phyloP scores from a whole-genome alignment of 2,329 filamentous ascomycete species.

The Uncinocarpus reesii region DNA sequence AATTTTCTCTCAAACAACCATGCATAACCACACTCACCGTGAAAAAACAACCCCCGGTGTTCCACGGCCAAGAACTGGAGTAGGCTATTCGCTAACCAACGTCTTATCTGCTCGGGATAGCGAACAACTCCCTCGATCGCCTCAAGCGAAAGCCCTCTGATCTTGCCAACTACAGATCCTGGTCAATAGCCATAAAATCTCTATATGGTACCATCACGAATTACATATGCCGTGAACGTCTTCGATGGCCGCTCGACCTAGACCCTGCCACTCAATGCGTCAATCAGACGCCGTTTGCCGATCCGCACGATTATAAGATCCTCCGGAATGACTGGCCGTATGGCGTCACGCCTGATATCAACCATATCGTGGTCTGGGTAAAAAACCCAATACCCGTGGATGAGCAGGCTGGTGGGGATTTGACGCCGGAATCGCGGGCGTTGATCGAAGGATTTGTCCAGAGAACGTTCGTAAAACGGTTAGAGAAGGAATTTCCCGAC shows the following conservation, averaged over 20 bases:
- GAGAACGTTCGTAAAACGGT: slow-evolving; percentile 39
- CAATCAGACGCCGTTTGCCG: slow-evolving; percentile 44
- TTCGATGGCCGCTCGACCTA: slow-evolving; percentile 41
- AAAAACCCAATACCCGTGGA: slow-evolving; percentile 42
- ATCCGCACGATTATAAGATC: slow-evolving; percentile 46
- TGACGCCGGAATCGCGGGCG: slow-evolving; percentile 41
- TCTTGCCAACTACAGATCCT: slow-evolving; percentile 49
- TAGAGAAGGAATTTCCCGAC: slow-evolving; percentile 29
- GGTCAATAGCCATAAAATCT: slow-evolving; percentile 46
- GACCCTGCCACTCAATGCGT: slow-evolving; percentile 20
- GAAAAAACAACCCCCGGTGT: neutral
- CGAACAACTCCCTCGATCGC: slow-evolving; percentile 44
- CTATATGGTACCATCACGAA: slow-evolving; percentile 47
- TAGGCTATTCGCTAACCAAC: slow-evolving; percentile 7
- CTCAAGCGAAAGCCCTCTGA: slow-evolving; percentile 51
- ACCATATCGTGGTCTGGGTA: slow-evolving; percentile 49
- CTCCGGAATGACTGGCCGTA: slow-evolving; percentile 57
- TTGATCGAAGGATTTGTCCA: slow-evolving; percentile 43
- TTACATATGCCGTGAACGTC: slow-evolving; percentile 46
- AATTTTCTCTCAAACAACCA: neutral
- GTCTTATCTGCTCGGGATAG: slow-evolving; percentile 20
- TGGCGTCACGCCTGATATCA: slow-evolving; percentile 45
- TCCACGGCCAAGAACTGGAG: neutral
- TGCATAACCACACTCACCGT: neutral
- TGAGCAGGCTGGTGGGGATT: slow-evolving; percentile 35